Conservation (phyloP, 1,284 basidiomycete species). For the Ustanciosporium gigantosporum region DNA sequence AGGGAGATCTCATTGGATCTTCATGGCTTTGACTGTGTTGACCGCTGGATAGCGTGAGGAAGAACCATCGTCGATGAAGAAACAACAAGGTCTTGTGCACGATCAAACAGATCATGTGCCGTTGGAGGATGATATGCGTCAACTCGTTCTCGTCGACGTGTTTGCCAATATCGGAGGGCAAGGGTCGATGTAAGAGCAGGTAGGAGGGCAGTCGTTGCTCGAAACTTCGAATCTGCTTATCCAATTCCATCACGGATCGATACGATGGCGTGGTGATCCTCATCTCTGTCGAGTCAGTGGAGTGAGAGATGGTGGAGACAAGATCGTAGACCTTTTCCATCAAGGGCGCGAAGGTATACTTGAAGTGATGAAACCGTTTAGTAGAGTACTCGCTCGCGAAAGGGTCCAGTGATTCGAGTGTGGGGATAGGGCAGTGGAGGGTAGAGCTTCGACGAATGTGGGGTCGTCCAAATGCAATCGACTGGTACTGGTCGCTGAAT, state of each 20-base stretch:
- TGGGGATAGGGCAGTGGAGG: not conserved
- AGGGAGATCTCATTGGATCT: not conserved
- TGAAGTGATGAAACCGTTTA: not conserved
- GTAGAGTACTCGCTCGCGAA: not conserved
- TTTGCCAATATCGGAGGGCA: conserved; percentile 22
- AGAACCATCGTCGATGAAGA: conserved; percentile 26
- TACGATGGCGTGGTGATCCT: not conserved
- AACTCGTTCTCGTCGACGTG: conserved; percentile 19
- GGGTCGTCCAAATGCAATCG: not conserved
- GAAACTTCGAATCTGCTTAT: not conserved
- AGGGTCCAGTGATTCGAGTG: not conserved
- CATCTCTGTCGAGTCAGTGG: too few relatives aligned
- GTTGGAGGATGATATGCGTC: conserved; percentile 20
- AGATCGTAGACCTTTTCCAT: not conserved
- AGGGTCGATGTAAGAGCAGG: conserved; percentile 15
- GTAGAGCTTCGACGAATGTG: not conserved
- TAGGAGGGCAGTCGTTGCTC: not conserved
- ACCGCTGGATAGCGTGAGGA: not conserved
- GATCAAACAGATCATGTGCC: conserved; percentile 20
- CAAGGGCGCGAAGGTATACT: not conserved
- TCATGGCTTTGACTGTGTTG: not conserved
- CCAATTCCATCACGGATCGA: not conserved
- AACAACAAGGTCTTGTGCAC: conserved; percentile 25
- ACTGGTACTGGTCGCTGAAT: not conserved
- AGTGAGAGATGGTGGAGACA: too few relatives aligned